phyloP scores from a whole-genome alignment of 495 filamentous ascomycete species.

The Cladorrhinum samala region DNA sequence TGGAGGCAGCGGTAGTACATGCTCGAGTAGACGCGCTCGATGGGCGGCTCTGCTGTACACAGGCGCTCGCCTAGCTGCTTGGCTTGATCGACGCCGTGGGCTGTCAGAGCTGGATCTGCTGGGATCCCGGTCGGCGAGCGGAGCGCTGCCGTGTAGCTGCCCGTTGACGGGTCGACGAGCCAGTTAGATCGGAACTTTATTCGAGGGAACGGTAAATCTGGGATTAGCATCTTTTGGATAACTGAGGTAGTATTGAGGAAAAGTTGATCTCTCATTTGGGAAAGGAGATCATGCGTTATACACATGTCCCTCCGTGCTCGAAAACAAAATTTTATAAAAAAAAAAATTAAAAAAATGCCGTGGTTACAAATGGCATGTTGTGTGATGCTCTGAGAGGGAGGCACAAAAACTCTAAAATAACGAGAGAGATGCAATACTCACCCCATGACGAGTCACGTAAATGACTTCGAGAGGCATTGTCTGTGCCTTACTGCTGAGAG shows the following conservation, averaged over 20 bases:
- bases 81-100: slow-evolving; percentile 80
- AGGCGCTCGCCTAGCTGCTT: slow-evolving; percentile 67
- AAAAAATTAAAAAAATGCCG: not conserved
- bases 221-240: too few relatives aligned
- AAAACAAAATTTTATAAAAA: too few relatives aligned
- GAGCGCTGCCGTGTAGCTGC: slow-evolving; percentile 62
- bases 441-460: slow-evolving; percentile 80
- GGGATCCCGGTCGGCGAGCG: slow-evolving; percentile 77
- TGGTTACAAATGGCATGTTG: too few relatives aligned
- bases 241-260: not conserved
- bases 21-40: slow-evolving; percentile 73
- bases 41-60: slow-evolving; percentile 51
- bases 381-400: not conserved
- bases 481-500: slow-evolving; percentile 4
- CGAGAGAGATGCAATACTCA: slow-evolving; percentile 39
- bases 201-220: too few relatives aligned
- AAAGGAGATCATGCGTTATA: not conserved
- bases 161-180: slow-evolving; percentile 72
- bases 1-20: slow-evolving; percentile 92
- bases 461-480: slow-evolving; percentile 63
- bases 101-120: slow-evolving; percentile 79
- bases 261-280: not conserved
- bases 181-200: slow-evolving; percentile 81
- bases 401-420: not conserved
- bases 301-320: too few relatives aligned